Conservation (phyloP, 805 yeast genomes). For the Debaryomyces hansenii region DNA sequence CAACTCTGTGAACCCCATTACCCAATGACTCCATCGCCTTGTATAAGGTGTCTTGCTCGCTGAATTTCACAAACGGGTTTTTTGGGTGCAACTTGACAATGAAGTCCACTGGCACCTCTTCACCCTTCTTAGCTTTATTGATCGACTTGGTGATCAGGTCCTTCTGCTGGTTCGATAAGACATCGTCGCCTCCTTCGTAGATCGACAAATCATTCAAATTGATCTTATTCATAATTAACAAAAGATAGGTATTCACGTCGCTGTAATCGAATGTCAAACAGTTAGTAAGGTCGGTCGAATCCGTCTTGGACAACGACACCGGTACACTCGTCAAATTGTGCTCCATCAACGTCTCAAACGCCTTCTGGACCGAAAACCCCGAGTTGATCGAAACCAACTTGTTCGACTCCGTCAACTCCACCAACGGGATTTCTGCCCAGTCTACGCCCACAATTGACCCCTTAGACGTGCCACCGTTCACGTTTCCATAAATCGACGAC, state of each 20-base stretch:
- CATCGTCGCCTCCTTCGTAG: conserved; percentile 25
- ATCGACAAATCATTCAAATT: conserved; percentile 35
- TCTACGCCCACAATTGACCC: conserved; percentile 31
- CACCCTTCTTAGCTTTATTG: conserved; percentile 76
- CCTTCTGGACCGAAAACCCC: conserved; percentile 75
- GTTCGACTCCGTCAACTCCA: conserved; percentile 75
- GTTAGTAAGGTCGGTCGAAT: conserved; percentile 51
- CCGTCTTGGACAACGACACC: conserved; percentile 49
- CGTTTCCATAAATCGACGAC: conserved; percentile 13
- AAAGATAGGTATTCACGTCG: conserved; percentile 82
- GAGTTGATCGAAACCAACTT: conserved; percentile 71
- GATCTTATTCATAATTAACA: conserved; percentile 78
- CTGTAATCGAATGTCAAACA: conserved; percentile 90
- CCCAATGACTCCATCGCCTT: conserved; percentile 85
- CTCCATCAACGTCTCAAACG: conserved; percentile 73
- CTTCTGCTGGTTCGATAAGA: conserved; percentile 25
- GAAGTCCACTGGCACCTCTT: conserved; percentile 88
- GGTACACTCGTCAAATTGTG: conserved; percentile 87
- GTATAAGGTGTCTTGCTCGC: conserved; percentile 64
- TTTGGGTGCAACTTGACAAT: conserved; percentile 83
- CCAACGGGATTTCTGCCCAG: conserved; percentile 73
- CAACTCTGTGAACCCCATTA: conserved; percentile 93
- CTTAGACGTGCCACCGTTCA: conserved; percentile 4
- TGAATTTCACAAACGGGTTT: conserved; percentile 80
- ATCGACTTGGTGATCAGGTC: conserved; percentile 44